Conservation (phyloP, 2,329 filamentous ascomycete genomes). For the Venturia oleaginea region DNA sequence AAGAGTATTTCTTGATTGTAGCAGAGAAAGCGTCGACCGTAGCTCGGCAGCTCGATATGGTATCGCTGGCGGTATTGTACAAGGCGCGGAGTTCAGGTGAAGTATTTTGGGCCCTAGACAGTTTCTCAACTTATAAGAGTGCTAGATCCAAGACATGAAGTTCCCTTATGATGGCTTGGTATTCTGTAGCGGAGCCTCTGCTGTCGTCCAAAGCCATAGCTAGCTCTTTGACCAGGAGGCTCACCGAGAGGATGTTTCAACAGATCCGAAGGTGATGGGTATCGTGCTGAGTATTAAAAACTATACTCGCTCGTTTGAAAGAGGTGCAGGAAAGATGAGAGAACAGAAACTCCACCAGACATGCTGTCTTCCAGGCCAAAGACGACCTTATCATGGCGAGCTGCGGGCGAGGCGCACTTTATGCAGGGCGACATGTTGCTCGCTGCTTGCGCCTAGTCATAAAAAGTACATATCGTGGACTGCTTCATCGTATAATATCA, state of each 20-base stretch:
- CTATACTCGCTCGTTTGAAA: no score
- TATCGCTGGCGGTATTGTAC: background rate
- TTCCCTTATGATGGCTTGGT: background rate
- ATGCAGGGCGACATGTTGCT: no score
- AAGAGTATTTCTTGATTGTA: background rate
- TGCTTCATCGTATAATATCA: no score
- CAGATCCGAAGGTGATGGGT: slow-evolving; percentile 11
- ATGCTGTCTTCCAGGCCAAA: background rate
- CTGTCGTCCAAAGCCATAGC: background rate
- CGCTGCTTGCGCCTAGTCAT: no score
- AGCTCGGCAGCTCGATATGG: background rate
- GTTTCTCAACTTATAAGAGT: background rate
- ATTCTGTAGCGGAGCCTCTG: background rate
- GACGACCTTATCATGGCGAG: background rate
- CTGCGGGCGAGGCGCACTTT: no score
- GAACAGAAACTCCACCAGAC: no score
- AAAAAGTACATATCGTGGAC: no score
- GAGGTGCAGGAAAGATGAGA: no score
- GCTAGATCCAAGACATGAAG: background rate
- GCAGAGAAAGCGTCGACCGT: background rate
- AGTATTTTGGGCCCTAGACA: background rate
- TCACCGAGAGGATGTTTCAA: slow-evolving; percentile 12
- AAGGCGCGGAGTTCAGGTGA: background rate
- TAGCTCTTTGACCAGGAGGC: slow-evolving; percentile 10
- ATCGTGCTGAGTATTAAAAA: no score